Evolutionary conservation across 495 filamentous ascomycete species (phyloP), one percentile per base, ranked within the genome.

Genomic region (Podospora appendiculata): DNA sequence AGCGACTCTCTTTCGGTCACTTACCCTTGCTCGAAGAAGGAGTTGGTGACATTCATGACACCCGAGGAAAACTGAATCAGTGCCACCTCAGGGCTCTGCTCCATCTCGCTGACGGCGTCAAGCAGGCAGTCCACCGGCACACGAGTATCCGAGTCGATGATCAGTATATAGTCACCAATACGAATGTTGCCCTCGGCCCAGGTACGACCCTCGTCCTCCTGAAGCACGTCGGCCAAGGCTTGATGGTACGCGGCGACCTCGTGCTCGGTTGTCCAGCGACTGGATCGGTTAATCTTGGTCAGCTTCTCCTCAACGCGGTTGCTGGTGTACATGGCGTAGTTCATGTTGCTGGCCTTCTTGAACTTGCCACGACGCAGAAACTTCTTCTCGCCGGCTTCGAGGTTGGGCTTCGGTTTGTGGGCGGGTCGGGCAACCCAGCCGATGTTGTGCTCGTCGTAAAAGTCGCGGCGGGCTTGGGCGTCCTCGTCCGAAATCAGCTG

Each of bases 321-420:
- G 60, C 77, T 82, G 34, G 81, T 60, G 64, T 72, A 72, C 60
- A 86, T 60, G 9, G 76, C 80, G 47, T 82, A 87, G 63, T 87
- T 87, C 83, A 87, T 87, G 65, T 87, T 87, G 32, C 81, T 85
- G 19, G 83, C 83, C 62, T 86, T 87, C 71, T 87, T 87, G 71
- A 87, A 87, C 62, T 86, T 86, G 43, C 83, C 83, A 7, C 76
- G 69, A 10, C 83, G 76, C 25, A 79, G 55, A 61, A 84, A 86
- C 57, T 60, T 54, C 38, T 48, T 56, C 16, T 63, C 65, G 34
- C 60, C 70, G 32, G 63, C 58, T 25, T 60, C 52, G 50, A 65
- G 47, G 34, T 58, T 60, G 16, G 58, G 60, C 44, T 75, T 76
- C 10, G 77, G 73, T 51, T 82, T 79, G 60, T 87, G 81, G 49